A percentile compares a stretch with the other conserved stretches of the same genome.
These are phyloP conservation scores for Choiromyces venosus DNA, from an alignment of 495 filamentous ascomycete species.

Conservation along the genomic window DNA sequence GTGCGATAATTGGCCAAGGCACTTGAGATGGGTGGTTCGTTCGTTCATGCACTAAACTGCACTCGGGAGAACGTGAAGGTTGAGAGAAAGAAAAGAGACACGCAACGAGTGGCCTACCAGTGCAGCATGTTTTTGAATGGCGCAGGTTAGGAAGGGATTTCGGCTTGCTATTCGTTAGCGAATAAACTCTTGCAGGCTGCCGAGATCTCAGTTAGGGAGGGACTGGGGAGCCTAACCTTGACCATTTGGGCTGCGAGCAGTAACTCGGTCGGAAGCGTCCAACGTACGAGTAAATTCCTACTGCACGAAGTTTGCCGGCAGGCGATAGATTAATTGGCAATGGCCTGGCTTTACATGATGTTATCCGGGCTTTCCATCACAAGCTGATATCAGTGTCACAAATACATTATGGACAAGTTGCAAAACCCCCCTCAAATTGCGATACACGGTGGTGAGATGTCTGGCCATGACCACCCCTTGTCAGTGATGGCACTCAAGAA, in stretches of 20 bases:
- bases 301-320: background rate
- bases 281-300: background rate
- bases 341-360: slow-evolving; percentile 1
- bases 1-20: background rate
- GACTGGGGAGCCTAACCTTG: background rate
- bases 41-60: background rate
- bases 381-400: background rate
- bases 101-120: background rate
- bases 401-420: background rate
- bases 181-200: background rate
- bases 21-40: background rate
- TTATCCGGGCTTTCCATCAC: background rate
- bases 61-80: background rate
- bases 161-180: background rate
- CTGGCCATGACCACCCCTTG: background rate
- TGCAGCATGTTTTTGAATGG: background rate
- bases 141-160: background rate
- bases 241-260: background rate
- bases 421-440: background rate
- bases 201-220: background rate
- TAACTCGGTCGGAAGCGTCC: background rate
- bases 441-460: background rate
- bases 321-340: background rate
- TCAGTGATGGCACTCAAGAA: background rate
- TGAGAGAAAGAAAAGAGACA: background rate